Evolutionary conservation across 2,329 filamentous ascomycete species (phyloP).

Genomic region (Arthrinium puccinioides): DNA sequence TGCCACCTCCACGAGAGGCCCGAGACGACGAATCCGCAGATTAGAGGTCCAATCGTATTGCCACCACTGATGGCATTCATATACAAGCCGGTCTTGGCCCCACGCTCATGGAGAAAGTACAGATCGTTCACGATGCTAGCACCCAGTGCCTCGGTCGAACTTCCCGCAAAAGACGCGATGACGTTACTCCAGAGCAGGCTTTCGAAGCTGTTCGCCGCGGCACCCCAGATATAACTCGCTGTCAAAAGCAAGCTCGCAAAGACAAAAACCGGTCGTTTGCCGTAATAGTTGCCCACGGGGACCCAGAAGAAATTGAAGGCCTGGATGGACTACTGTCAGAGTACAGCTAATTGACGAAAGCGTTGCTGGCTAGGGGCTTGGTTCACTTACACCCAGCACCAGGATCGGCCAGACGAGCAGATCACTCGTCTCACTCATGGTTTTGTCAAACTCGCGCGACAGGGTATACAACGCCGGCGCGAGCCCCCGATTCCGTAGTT

Average conservation of each 20-base stretch:
- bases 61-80: conserved; percentile 22
- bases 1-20: conserved; percentile 23
- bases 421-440: conserved; percentile 31
- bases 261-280: conserved; percentile 39
- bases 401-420: conserved; percentile 29
- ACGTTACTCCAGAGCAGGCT: conserved; percentile 37
- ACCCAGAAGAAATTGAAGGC: conserved; percentile 44
- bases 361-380: not conserved
- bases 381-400: conserved; percentile 1
- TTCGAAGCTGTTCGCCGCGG: conserved; percentile 29
- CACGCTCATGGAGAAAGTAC: conserved; percentile 25
- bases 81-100: conserved; percentile 22
- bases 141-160: conserved; percentile 35
- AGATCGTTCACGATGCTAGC: conserved; percentile 25
- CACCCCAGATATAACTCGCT: conserved; percentile 34
- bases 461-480: conserved; percentile 36
- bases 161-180: conserved; percentile 35
- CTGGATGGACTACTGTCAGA: conserved; percentile 7
- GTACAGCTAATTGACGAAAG: not conserved
- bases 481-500: conserved; percentile 38
- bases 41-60: conserved; percentile 21
- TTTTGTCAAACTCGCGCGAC: conserved; percentile 33
- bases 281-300: conserved; percentile 35
- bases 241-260: conserved; percentile 30
- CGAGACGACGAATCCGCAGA: conserved; percentile 22